Conservation (phyloP, 495 filamentous ascomycete species). For the Astrothelium macrocarpum region DNA sequence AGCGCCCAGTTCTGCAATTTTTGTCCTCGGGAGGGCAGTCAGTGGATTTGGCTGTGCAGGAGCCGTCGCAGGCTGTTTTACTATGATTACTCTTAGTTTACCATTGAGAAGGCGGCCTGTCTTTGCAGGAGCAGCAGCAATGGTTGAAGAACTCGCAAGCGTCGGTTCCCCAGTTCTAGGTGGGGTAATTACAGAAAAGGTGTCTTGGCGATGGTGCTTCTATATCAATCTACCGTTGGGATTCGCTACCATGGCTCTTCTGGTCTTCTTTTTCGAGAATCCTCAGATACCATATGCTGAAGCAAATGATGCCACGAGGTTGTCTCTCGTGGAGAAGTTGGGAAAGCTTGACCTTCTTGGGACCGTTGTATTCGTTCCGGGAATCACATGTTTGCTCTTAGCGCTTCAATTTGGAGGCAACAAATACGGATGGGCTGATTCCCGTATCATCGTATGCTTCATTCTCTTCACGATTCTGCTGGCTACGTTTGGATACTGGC, state of each 20-base stretch:
- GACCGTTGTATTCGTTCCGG: conserved; percentile 13
- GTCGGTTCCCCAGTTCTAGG: not conserved
- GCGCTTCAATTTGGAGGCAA: conserved; percentile 17
- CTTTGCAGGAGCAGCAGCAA: not conserved
- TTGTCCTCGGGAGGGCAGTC: conserved; percentile 12
- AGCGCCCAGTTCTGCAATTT: conserved; percentile 5
- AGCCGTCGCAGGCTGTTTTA: conserved; percentile 6
- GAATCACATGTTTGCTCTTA: conserved; percentile 13
- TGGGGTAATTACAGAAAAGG: conserved; percentile 6
- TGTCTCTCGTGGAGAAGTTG: conserved; percentile 11
- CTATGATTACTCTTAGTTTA: conserved; percentile 6
- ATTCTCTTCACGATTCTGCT: conserved; percentile 9
- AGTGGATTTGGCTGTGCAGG: conserved; percentile 8
- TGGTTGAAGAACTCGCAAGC: conserved; percentile 2
- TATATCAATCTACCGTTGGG: conserved; percentile 26
- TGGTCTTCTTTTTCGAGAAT: conserved; percentile 29
- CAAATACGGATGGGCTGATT: conserved; percentile 11
- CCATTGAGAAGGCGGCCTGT: conserved; percentile 5
- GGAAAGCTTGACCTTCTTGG: conserved; percentile 16
- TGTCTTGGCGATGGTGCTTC: conserved; percentile 11
- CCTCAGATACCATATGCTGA: not conserved
- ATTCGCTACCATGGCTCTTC: conserved; percentile 36
- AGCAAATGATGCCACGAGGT: conserved; percentile 8
- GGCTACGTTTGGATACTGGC: conserved; percentile 11
- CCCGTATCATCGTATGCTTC: conserved; percentile 11